Percentiles rank a stretch among this genome's conserved stretches.
Conservation (phyloP, 2,329 filamentous ascomycete genomes). For the Lasiodiplodia theobromae region DNA sequence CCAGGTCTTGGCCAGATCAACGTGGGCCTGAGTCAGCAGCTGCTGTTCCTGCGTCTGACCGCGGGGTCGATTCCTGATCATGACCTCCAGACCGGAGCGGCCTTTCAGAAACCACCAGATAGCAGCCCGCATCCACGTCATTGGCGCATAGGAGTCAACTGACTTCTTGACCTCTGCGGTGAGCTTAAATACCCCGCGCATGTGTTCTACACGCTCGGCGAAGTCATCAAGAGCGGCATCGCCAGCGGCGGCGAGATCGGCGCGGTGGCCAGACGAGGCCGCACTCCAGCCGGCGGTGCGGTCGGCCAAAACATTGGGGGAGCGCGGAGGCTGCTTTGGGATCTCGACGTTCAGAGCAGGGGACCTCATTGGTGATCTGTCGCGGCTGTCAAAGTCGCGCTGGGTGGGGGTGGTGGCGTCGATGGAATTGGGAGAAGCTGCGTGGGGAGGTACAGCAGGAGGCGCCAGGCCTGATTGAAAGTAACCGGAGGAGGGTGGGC, state of each 20-base stretch:
- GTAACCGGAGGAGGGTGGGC: conserved; percentile 16
- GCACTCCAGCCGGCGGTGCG: conserved; percentile 21
- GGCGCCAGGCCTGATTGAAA: conserved; percentile 25
- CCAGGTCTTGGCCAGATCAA: conserved; percentile 83
- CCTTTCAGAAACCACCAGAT: conserved; percentile 93
- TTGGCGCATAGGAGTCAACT: conserved; percentile 66
- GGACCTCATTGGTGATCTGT: conserved; percentile 26
- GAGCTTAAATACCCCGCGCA: conserved; percentile 77
- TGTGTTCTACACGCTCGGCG: conserved; percentile 71
- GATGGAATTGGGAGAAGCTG: conserved; percentile 10
- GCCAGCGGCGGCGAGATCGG: conserved; percentile 20
- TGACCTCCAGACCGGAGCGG: conserved; percentile 74
- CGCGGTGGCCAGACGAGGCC: conserved; percentile 26
- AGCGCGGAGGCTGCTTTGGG: conserved; percentile 29
- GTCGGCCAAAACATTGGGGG: conserved; percentile 9
- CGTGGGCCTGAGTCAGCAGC: conserved; percentile 74
- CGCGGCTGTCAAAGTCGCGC: conserved; percentile 26
- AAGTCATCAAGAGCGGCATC: conserved; percentile 71
- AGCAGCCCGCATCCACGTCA: conserved; percentile 74
- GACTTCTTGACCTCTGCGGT: conserved; percentile 78
- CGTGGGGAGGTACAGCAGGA: conserved; percentile 24
- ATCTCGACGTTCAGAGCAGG: conserved; percentile 28
- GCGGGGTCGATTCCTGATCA: conserved; percentile 70
- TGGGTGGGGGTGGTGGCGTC: conserved; percentile 27
- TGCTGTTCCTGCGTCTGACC: conserved; percentile 55